phyloP scores from a whole-genome alignment of 2,329 filamentous ascomycete species.

The Dryadomyces quercus-mongolicae region DNA sequence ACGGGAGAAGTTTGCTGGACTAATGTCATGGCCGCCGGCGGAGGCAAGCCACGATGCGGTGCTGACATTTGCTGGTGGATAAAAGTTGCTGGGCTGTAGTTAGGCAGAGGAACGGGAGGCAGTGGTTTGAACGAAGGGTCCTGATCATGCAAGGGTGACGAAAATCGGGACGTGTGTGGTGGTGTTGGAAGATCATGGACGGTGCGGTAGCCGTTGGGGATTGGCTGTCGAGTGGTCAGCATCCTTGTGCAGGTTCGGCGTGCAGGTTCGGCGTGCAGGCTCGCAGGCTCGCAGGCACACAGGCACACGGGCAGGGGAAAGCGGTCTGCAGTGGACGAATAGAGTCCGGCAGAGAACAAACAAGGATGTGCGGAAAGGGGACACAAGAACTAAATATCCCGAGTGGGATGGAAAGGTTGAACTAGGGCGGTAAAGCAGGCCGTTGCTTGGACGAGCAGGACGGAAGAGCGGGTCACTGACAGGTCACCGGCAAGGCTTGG shows the following conservation, averaged over 20 bases:
- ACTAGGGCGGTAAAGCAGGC: background rate
- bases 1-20: conserved; percentile 25
- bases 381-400: background rate
- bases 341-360: background rate
- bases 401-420: background rate
- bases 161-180: conserved; percentile 41
- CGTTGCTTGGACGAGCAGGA: background rate
- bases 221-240: conserved; percentile 50
- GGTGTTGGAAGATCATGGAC: conserved; percentile 51
- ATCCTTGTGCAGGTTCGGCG: conserved; percentile 36
- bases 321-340: background rate
- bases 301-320: background rate
- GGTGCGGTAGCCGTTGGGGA: conserved; percentile 45
- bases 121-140: conserved; percentile 31
- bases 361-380: conserved; percentile 1
- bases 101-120: conserved; percentile 24
- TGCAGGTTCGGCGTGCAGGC: background rate
- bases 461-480: conserved; percentile 10
- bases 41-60: conserved; percentile 57
- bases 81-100: conserved; percentile 32
- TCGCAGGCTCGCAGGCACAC: background rate
- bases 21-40: conserved; percentile 53
- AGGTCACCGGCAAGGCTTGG: background rate
- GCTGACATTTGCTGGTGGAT: conserved; percentile 52
- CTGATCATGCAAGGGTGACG: conserved; percentile 39